Percentiles rank a stretch among this genome's conserved stretches.
These are phyloP conservation scores for Botrytis squamosa DNA, from an alignment of 2,329 filamentous ascomycete genomes.

Conservation along the genomic window DNA sequence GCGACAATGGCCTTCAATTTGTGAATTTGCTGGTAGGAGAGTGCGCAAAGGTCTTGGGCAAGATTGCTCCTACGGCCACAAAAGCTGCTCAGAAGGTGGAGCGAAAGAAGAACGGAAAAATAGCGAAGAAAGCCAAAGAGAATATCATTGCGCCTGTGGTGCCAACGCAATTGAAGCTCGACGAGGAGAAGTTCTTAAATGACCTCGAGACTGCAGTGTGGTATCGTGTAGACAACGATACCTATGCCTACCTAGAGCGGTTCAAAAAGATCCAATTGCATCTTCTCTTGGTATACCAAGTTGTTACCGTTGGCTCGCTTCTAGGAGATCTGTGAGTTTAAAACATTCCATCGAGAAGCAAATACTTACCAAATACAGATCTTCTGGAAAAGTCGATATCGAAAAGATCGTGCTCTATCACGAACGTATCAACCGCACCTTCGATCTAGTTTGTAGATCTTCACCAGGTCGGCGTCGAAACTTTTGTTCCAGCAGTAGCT, in stretches of 20 bases:
- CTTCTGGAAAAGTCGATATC: constrained; percentile 29
- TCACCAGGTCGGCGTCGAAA: constrained; percentile 7
- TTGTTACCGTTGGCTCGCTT: constrained; percentile 29
- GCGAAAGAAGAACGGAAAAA: constrained; percentile 24
- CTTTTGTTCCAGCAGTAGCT: constrained; percentile 16
- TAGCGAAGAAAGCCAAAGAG: constrained; percentile 4
- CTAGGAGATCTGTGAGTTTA: constrained; percentile 29
- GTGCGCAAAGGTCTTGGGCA: constrained; percentile 27
- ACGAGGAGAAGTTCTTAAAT: constrained; percentile 26
- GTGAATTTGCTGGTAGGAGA: constrained; percentile 29
- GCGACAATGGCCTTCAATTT: constrained; percentile 28
- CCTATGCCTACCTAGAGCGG: constrained; percentile 21
- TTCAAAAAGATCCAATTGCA: constrained; percentile 31
- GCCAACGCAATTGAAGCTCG: constrained; percentile 23
- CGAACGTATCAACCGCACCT: constrained; percentile 30
- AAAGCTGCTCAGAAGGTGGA: constrained; percentile 24
- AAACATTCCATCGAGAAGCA: not conserved
- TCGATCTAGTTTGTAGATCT: constrained; percentile 26
- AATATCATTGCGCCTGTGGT: constrained; percentile 13
- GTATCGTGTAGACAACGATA: constrained; percentile 4
- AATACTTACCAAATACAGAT: constrained; percentile 23
- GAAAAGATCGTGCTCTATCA: constrained; percentile 30
- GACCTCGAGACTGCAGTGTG: constrained; percentile 28
- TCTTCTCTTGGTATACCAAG: constrained; percentile 32
- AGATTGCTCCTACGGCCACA: constrained; percentile 22